These are phyloP conservation scores for Raffaelea arxii DNA, from an alignment of 2,329 filamentous ascomycete species.

Conservation along the genomic window DNA sequence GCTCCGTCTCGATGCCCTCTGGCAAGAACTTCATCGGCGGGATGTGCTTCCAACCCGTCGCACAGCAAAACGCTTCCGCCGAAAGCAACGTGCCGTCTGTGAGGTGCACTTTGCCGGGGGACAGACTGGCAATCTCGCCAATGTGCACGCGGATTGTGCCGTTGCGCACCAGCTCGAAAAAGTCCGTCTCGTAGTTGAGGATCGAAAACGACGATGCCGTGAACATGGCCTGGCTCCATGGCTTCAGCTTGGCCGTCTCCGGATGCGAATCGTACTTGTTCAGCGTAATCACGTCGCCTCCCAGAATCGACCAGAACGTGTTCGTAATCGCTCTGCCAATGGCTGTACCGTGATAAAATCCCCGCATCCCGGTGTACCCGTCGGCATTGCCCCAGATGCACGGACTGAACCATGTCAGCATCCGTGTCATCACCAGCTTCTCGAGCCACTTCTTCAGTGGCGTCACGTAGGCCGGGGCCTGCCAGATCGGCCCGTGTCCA, in stretches of 20 bases:
- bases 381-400: slow-evolving; percentile 61
- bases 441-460: slow-evolving; percentile 60
- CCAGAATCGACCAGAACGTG: slow-evolving; percentile 48
- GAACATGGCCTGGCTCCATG: slow-evolving; percentile 41
- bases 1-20: slow-evolving; percentile 31
- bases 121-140: slow-evolving; percentile 38
- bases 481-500: slow-evolving; percentile 50
- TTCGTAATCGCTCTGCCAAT: slow-evolving; percentile 46
- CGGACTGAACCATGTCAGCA: slow-evolving; percentile 65
- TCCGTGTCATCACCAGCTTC: slow-evolving; percentile 54
- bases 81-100: slow-evolving; percentile 35
- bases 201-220: slow-evolving; percentile 47
- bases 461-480: slow-evolving; percentile 52
- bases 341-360: slow-evolving; percentile 47
- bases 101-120: slow-evolving; percentile 36
- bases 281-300: slow-evolving; percentile 41
- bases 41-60: slow-evolving; percentile 49
- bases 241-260: slow-evolving; percentile 42
- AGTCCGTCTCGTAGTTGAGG: slow-evolving; percentile 47
- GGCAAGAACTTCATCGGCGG: slow-evolving; percentile 43
- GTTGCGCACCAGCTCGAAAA: slow-evolving; percentile 44
- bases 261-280: slow-evolving; percentile 46
- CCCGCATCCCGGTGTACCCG: slow-evolving; percentile 44
- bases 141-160: slow-evolving; percentile 44
- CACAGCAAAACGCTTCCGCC: slow-evolving; percentile 43